phyloP scores from a whole-genome alignment of 2,329 filamentous ascomycete species.

The Orbilia brochopaga region DNA sequence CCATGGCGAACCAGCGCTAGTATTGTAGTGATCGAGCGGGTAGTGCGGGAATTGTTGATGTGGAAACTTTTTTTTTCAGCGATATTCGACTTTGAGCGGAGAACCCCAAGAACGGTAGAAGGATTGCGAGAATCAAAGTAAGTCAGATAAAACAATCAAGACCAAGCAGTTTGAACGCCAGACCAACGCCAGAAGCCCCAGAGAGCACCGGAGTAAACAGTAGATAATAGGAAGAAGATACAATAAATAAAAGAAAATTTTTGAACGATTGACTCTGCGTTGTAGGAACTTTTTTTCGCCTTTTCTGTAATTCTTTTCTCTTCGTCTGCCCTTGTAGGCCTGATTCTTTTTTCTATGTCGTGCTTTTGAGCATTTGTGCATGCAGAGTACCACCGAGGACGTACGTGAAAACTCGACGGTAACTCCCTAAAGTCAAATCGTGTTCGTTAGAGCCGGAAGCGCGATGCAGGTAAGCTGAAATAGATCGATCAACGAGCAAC shows the following conservation, averaged over 20 bases:
- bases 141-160: too few species aligned
- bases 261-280: constrained; percentile 8
- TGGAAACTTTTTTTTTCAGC: constrained; percentile 46
- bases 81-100: constrained; percentile 20
- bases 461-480: constrained; percentile 7
- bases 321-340: constrained; percentile 24
- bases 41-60: constrained; percentile 3
- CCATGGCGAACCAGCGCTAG: constrained; percentile 50
- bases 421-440: constrained; percentile 33
- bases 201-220: not conserved
- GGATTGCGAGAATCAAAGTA: constrained; percentile 11
- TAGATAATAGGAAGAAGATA: constrained; percentile 3
- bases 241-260: constrained; percentile 18
- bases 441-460: constrained; percentile 34
- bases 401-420: constrained; percentile 21
- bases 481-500: constrained; percentile 29
- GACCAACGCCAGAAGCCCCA: constrained; percentile 32
- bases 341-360: constrained; percentile 37
- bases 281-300: constrained; percentile 39
- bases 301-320: constrained; percentile 11
- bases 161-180: constrained; percentile 26
- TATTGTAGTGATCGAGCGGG: constrained; percentile 34
- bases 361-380: constrained; percentile 34
- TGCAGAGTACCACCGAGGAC: constrained; percentile 23
- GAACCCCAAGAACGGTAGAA: not conserved